Percentiles rank a stretch among this genome's conserved stretches.
These are phyloP conservation scores for Citeromyces hawaiiensis DNA, from an alignment of 1,139 yeast genomes.

Conservation along the genomic window DNA sequence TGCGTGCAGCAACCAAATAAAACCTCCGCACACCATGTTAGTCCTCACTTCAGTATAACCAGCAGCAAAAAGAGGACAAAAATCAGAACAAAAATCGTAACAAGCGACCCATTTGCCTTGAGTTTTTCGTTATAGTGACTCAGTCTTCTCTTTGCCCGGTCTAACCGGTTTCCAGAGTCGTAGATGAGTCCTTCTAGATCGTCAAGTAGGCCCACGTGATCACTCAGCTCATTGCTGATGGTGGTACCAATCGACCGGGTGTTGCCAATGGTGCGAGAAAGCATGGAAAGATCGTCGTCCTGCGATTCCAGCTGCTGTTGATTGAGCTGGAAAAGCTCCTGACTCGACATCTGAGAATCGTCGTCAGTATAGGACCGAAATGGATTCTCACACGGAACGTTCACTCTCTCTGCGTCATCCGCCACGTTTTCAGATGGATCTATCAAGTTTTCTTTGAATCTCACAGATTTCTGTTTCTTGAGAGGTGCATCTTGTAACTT, in stretches of 20 bases:
- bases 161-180: constrained; percentile 33
- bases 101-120: constrained; percentile 59
- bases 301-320: constrained; percentile 51
- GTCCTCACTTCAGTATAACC: constrained; percentile 6
- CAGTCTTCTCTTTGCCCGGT: constrained; percentile 41
- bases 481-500: neutral
- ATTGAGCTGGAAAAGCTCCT: constrained; percentile 49
- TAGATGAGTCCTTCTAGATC: constrained; percentile 64
- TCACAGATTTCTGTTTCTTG: constrained; percentile 27
- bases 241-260: constrained; percentile 55
- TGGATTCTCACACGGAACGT: constrained; percentile 8
- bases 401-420: constrained; percentile 6
- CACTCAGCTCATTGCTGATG: constrained; percentile 55
- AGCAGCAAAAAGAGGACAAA: constrained; percentile 20
- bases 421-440: constrained; percentile 9
- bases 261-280: constrained; percentile 47
- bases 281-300: constrained; percentile 43
- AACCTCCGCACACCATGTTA: no score
- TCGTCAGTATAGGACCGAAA: constrained; percentile 10
- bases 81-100: constrained; percentile 53
- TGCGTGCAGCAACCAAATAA: neutral
- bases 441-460: constrained; percentile 33
- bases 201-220: constrained; percentile 53
- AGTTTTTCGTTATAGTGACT: constrained; percentile 40
- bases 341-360: constrained; percentile 23